Evolutionary conservation across 371 early-diverging fungal genomes (phyloP).

Genomic region (Chytridium lagenaria): DNA sequence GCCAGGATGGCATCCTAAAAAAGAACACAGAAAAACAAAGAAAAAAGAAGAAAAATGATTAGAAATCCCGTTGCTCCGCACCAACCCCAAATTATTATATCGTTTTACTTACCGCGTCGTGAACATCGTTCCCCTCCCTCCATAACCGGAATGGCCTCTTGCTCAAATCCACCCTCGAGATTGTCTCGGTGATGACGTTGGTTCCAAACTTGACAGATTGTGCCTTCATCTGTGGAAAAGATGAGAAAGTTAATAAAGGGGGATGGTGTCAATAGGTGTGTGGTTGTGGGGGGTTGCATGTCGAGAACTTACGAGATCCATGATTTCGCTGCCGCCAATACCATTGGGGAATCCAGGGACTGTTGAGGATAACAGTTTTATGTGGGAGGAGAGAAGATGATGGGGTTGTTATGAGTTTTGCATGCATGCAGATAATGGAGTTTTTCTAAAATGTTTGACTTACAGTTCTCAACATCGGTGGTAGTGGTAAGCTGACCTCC

Average conservation of each 20-base stretch:
- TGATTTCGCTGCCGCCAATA: conserved; percentile 64
- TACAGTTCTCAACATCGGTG: conserved; percentile 88
- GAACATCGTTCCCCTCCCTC: conserved; percentile 80
- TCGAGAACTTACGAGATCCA: conserved; percentile 32
- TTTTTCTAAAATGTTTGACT: no score
- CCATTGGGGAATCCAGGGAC: conserved; percentile 67
- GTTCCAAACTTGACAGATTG: conserved; percentile 87
- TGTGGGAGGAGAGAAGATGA: no score
- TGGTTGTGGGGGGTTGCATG: no score
- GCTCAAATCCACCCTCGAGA: conserved; percentile 81
- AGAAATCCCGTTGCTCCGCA: no score
- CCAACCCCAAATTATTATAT: no score
- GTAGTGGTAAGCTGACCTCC: conserved; percentile 89
- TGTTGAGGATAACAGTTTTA: no score
- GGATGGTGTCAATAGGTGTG: no score
- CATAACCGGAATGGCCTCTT: conserved; percentile 88
- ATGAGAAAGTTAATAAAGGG: conserved; percentile 69
- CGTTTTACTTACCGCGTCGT: conserved; percentile 56
- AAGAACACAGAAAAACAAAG: neutral
- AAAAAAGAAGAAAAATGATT: neutral
- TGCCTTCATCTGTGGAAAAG: conserved; percentile 67
- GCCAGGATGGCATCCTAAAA: conserved; percentile 55
- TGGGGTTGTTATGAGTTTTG: neutral
- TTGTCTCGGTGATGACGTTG: conserved; percentile 87
- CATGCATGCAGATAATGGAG: no score